Base-by-base conservation (phyloP, 352 stramenopile genomes). In the Halophytophthora batemanensis region DNA sequence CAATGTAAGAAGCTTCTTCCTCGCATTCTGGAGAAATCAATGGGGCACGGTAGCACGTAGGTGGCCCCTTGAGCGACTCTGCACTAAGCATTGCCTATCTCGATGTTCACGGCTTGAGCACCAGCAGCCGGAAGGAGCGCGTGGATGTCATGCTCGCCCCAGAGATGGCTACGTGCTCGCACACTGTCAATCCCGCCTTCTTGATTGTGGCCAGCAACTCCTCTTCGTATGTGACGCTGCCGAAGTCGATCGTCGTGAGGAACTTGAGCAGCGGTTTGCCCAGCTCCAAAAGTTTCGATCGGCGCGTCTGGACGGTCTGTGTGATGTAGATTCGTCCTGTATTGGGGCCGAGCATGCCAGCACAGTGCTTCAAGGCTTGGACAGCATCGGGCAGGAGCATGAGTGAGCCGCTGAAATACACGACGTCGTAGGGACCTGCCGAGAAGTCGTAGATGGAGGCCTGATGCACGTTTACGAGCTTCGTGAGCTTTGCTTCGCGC, bases 191-290 rank as follows among this genome's bases (percentile, higher is more conserved):
- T 6, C 68, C 70, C 2, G 76, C 79, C 39, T 82, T 81, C 60
- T 86, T 79, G 60, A 88, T 85, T 18, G 71, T 79, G 28, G 43
- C 63, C 2, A 86, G 60, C 45, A 96, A 41, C 19, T 96, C 81
- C 23, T 73, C 59, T 47, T 96, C 85, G 61, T 87, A 94, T 47
- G 90, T 89, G 18, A 96, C 74, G 35, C 86, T 64, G 43, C 90
- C 90, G 68, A 97, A 97, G 60, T 97, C 90, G 62, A 97, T 94
- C 22, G 88, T 96, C 56, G 87, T 97, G 56, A 93, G 66, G 68
- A 95, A 96, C 73, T 96, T 96, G 56, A 97, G 69, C 47, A 96
- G 59, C 33, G 87, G 87, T 64, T 97, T 97, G 48, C 87, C 67
- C 17, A 82, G 47, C 63, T 90, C 75, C 35, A 82, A 71, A 43